Conservation (phyloP, 2,329 filamentous ascomycete species). For the Xylariaceae sp. region DNA sequence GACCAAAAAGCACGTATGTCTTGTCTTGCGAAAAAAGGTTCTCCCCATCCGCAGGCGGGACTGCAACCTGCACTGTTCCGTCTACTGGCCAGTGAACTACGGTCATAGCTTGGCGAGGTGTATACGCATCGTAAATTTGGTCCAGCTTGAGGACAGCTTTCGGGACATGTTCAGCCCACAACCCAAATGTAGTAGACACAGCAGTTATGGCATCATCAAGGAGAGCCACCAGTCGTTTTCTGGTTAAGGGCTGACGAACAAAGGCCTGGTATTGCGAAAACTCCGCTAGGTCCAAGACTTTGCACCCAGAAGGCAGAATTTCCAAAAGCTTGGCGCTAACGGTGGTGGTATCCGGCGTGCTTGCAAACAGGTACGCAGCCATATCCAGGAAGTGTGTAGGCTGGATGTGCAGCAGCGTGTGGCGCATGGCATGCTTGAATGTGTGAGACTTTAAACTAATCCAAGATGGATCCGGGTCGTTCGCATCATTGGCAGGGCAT, state of each 20-base stretch:
- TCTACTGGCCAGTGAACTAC: slow-evolving; percentile 8
- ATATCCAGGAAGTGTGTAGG: not conserved
- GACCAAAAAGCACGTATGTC: slow-evolving; percentile 34
- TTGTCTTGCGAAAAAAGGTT: slow-evolving; percentile 15
- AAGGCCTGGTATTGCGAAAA: not conserved
- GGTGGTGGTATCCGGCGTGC: not conserved
- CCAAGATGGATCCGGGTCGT: not conserved
- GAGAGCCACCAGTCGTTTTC: not conserved
- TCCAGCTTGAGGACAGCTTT: not conserved
- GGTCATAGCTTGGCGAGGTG: not conserved
- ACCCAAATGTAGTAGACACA: too few species aligned
- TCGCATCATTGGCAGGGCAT: not conserved
- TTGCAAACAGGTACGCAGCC: not conserved
- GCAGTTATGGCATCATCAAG: not conserved
- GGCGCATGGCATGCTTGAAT: not conserved
- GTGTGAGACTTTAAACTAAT: not conserved
- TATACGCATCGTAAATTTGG: not conserved
- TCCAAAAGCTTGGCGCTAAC: not conserved
- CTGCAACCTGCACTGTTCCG: not conserved
- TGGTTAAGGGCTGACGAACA: not conserved
- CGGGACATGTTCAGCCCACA: too few species aligned
- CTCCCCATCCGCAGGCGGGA: not conserved
- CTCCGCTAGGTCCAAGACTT: not conserved
- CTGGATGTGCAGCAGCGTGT: not conserved
- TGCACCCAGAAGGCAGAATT: not conserved